Evolutionary conservation across 192 early-diverging fungal species (phyloP).

Genomic region (Backusella australiensis): DNA sequence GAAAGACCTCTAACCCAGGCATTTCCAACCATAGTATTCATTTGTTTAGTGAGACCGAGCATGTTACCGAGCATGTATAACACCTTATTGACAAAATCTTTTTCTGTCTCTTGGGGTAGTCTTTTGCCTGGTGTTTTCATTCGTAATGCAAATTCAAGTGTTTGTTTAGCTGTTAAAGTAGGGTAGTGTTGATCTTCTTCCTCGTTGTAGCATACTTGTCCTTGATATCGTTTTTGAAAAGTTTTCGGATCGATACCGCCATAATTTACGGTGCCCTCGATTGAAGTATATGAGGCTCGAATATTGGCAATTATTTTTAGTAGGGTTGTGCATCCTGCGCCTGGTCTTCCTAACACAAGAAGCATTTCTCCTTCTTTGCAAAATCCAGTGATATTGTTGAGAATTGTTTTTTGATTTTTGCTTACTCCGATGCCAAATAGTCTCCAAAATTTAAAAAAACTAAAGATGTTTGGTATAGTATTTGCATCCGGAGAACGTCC

Average conservation of each 20-base stretch:
- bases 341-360: conserved; percentile 67
- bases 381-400: conserved; percentile 60
- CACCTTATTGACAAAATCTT: conserved; percentile 50
- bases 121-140: conserved; percentile 64
- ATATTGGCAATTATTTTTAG: conserved; percentile 59
- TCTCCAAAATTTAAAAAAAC: neutral
- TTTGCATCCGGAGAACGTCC: neutral
- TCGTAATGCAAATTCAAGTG: conserved; percentile 73
- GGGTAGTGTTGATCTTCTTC: conserved; percentile 81
- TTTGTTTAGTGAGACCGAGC: conserved; percentile 55
- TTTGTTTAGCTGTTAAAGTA: conserved; percentile 76
- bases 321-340: conserved; percentile 63
- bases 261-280: conserved; percentile 60
- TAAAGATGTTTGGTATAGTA: neutral
- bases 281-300: conserved; percentile 44
- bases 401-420: conserved; percentile 39
- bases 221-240: conserved; percentile 60
- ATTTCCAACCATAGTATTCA: conserved; percentile 70
- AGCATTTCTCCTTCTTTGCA: conserved; percentile 72
- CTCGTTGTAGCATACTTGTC: conserved; percentile 75
- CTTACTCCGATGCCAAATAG: neutral
- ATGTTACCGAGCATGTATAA: conserved; percentile 47
- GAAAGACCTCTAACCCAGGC: conserved; percentile 73
- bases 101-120: conserved; percentile 43
- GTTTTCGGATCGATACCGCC: conserved; percentile 62